phyloP scores from a whole-genome alignment of 1,284 basidiomycete genomes.

The Pterula multifida region DNA sequence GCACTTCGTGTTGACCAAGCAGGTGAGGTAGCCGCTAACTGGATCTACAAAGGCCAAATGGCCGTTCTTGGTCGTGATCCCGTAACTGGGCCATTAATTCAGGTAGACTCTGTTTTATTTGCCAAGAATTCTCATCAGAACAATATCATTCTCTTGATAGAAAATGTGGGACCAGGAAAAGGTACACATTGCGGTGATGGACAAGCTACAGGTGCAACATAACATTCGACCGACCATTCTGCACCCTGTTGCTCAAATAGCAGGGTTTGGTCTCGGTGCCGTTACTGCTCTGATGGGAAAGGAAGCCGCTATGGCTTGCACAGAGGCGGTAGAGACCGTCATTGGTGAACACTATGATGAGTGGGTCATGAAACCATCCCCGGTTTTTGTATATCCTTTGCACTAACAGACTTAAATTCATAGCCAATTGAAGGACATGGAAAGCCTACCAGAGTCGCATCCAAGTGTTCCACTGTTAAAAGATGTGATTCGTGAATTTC shows the following conservation, averaged over 20 bases:
- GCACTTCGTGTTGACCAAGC: slow-evolving; percentile 85
- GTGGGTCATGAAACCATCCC: too few species aligned
- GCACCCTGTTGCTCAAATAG: slow-evolving; percentile 74
- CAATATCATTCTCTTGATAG: slow-evolving; percentile 37
- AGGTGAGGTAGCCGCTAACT: slow-evolving; percentile 88
- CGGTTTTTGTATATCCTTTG: background rate
- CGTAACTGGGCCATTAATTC: slow-evolving; percentile 56
- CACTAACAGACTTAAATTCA: slow-evolving; percentile 3
- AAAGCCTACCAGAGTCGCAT: slow-evolving; percentile 49
- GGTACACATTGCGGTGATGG: slow-evolving; percentile 82
- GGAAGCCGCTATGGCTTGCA: slow-evolving; percentile 96
- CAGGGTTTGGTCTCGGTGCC: slow-evolving; percentile 79
- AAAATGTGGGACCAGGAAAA: slow-evolving; percentile 97
- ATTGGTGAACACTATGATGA: slow-evolving; percentile 98
- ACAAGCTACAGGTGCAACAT: slow-evolving; percentile 77
- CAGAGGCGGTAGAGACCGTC: slow-evolving; percentile 94
- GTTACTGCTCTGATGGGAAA: slow-evolving; percentile 82
- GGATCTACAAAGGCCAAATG: slow-evolving; percentile 82
- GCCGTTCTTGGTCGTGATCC: slow-evolving; percentile 57
- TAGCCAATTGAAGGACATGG: slow-evolving; percentile 69
- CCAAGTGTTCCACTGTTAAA: slow-evolving; percentile 72
- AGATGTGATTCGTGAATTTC: slow-evolving; percentile 73
- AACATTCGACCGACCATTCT: slow-evolving; percentile 75
- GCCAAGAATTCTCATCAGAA: slow-evolving; percentile 4
- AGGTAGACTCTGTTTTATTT: slow-evolving; percentile 33